phyloP scores from a whole-genome alignment of 1,139 yeast genomes.

The Pichia sp. region DNA sequence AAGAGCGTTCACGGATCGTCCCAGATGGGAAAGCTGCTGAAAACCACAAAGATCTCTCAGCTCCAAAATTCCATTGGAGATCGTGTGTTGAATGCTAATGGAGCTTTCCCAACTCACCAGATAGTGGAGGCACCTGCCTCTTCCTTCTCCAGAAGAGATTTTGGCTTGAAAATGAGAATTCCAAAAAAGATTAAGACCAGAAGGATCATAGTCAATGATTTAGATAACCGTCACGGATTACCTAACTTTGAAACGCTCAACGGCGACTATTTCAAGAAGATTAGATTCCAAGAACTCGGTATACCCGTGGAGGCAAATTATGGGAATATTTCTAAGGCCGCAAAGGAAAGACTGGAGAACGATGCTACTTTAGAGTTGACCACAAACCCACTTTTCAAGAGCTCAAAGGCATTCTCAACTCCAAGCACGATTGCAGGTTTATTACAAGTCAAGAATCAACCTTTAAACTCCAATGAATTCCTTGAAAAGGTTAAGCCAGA shows the following conservation, averaged over 20 bases:
- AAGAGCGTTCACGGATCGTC: slow-evolving; percentile 18
- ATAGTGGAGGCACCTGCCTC: slow-evolving; percentile 51
- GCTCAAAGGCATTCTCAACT: slow-evolving; percentile 7
- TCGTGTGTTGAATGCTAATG: slow-evolving; percentile 18
- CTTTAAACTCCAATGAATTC: slow-evolving; percentile 19
- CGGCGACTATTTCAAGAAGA: slow-evolving; percentile 40
- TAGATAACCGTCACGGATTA: slow-evolving; percentile 46
- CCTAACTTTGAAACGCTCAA: slow-evolving; percentile 45
- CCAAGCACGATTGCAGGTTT: slow-evolving; percentile 19
- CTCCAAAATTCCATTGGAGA: slow-evolving; percentile 23
- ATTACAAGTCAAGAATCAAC: slow-evolving; percentile 19
- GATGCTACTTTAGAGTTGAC: neutral
- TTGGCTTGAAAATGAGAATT: slow-evolving; percentile 55
- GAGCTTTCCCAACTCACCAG: slow-evolving; percentile 44
- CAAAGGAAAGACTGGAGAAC: neutral
- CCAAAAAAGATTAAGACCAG: slow-evolving; percentile 44
- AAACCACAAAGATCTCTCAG: slow-evolving; percentile 26
- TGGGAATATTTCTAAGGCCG: slow-evolving; percentile 1
- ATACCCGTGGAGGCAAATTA: slow-evolving; percentile 25
- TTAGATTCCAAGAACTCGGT: slow-evolving; percentile 48
- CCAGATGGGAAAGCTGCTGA: slow-evolving; percentile 21
- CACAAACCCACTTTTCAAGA: slow-evolving; percentile 21
- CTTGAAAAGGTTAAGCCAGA: slow-evolving; percentile 17
- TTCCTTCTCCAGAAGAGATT: slow-evolving; percentile 48
- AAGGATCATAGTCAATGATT: slow-evolving; percentile 40